Percentiles rank a stretch among this genome's conserved stretches.
phyloP scores from a whole-genome alignment of 2,329 filamentous ascomycete genomes.

The Ascochyta pisi region DNA sequence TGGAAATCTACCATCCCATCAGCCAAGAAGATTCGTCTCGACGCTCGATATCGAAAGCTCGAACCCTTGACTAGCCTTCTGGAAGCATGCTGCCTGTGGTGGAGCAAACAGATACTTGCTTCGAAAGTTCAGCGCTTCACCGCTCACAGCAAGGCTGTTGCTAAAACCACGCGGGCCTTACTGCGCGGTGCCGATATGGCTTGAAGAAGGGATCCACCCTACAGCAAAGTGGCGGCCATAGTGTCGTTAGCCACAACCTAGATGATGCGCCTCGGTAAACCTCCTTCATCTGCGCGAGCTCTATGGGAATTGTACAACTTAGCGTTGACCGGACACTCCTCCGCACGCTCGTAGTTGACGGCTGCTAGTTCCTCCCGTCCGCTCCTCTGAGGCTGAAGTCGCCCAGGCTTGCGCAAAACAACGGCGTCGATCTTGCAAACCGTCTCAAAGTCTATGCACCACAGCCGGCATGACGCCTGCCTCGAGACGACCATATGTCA shows the following conservation, averaged over 20 bases:
- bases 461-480: not conserved
- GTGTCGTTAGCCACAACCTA: not conserved
- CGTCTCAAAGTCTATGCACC: constrained; percentile 1
- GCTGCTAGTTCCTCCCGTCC: not conserved
- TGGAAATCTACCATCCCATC: not conserved
- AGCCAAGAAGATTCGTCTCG: not conserved
- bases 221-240: not conserved
- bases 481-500: not conserved
- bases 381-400: constrained; percentile 4
- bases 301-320: not conserved
- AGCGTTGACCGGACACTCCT: not conserved
- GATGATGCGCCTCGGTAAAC: not conserved
- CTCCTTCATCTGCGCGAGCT: not conserved
- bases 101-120: not conserved
- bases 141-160: not conserved
- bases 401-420: constrained; percentile 4
- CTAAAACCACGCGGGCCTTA: not conserved
- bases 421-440: constrained; percentile 3
- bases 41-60: not conserved
- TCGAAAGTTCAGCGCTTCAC: not conserved
- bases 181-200: not conserved
- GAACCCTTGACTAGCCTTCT: not conserved
- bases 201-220: not conserved
- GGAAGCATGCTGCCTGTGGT: not conserved
- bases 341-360: not conserved